Evolutionary conservation across 768 basidiomycete genomes (phyloP).

Genomic region (Zangia roseola): DNA sequence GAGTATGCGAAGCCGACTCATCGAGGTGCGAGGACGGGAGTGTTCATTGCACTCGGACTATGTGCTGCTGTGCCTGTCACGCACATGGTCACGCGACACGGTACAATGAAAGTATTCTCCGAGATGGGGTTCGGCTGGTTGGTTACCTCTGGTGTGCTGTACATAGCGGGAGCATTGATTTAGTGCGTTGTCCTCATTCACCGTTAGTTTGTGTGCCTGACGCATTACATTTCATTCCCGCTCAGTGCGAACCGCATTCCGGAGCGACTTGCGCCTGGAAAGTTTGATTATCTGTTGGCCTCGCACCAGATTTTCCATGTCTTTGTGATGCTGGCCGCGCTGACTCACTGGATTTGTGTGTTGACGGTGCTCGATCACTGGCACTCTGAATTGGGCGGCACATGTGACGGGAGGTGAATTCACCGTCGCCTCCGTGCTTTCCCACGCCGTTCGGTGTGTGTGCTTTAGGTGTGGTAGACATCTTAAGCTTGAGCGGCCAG

Average conservation of each 20-base stretch:
- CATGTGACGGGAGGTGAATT: conserved; percentile 24
- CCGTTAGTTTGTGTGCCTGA: conserved; percentile 26
- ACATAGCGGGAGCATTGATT: conserved; percentile 75
- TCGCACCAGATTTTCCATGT: conserved; percentile 92
- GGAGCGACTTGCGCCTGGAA: conserved; percentile 71
- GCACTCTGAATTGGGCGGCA: conserved; percentile 36
- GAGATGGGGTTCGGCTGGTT: conserved; percentile 76
- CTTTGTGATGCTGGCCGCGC: conserved; percentile 70
- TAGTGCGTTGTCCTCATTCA: conserved; percentile 59
- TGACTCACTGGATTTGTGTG: conserved; percentile 62
- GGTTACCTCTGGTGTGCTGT: conserved; percentile 64
- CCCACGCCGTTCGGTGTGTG: conserved; percentile 20
- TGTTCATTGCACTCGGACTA: conserved; percentile 79
- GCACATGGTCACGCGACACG: conserved; percentile 63
- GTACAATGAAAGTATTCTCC: conserved; percentile 48
- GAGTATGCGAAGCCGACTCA: conserved; percentile 74
- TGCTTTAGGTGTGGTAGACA: conserved; percentile 18
- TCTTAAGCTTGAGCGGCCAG: conserved; percentile 21
- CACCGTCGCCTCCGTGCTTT: conserved; percentile 20
- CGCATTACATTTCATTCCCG: conserved; percentile 34
- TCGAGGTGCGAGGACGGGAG: conserved; percentile 69
- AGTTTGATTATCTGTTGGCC: conserved; percentile 74
- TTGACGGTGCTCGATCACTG: conserved; percentile 58
- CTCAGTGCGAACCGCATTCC: conserved; percentile 81
- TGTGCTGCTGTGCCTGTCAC: conserved; percentile 65